These are phyloP conservation scores for Immersiporthe knoxdaviesiana DNA, from an alignment of 2,329 filamentous ascomycete species.

Conservation along the genomic window DNA sequence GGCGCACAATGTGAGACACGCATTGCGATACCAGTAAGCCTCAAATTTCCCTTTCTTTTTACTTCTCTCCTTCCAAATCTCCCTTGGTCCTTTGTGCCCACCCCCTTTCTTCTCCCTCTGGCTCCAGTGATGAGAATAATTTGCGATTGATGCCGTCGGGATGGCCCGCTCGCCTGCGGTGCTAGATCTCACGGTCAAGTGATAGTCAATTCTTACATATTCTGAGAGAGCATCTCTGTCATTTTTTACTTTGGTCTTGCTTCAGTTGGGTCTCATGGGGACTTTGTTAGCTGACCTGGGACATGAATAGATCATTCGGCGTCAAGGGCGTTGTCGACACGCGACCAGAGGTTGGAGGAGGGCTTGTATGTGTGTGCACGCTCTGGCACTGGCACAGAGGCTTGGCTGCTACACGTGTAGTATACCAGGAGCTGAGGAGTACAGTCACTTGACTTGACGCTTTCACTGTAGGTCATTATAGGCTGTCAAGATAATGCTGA, in stretches of 20 bases:
- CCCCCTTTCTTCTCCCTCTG: not conserved
- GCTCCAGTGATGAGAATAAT: constrained; percentile 87
- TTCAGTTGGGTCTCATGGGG: not conserved
- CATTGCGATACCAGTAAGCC: constrained; percentile 6
- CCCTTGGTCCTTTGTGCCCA: not conserved
- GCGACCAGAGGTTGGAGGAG: not conserved
- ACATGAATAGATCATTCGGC: not conserved
- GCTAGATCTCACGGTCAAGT: constrained; percentile 75
- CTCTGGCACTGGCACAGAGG: not conserved
- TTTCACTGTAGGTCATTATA: not conserved
- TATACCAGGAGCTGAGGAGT: not conserved
- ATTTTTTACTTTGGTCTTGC: no score
- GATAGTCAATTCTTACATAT: constrained; percentile 99
- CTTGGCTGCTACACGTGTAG: not conserved
- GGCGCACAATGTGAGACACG: not conserved
- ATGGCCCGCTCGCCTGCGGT: constrained; percentile 91
- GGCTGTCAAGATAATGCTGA: not conserved
- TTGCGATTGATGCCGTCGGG: constrained; percentile 91
- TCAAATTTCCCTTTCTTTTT: not conserved
- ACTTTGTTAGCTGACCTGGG: not conserved
- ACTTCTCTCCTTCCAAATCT: no score
- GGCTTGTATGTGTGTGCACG: not conserved
- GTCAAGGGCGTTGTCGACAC: not conserved
- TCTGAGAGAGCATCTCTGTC: constrained; percentile 62
- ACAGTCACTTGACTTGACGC: not conserved